A percentile compares a stretch with the other conserved stretches of the same genome.
phyloP scores from a whole-genome alignment of 192 early-diverging fungal species.

The Linnemannia schmuckeri region DNA sequence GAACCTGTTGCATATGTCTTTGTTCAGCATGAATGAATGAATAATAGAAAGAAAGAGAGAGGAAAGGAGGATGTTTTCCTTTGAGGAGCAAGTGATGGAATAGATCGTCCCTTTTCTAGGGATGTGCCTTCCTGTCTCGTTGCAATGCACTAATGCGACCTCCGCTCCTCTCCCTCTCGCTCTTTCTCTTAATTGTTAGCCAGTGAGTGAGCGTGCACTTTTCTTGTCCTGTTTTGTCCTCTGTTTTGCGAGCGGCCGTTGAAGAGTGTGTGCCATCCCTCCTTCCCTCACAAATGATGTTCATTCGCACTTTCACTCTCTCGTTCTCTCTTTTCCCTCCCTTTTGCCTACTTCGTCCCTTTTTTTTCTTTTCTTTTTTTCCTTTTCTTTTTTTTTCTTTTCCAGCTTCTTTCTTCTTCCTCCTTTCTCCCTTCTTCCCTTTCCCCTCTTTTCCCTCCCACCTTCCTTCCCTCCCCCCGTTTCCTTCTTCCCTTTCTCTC shows the following conservation, averaged over 20 bases:
- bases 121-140: too few species aligned
- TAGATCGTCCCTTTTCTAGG: too few species aligned
- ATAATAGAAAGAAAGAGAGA: background rate
- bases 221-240: background rate
- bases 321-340: too few species aligned
- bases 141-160: too few species aligned
- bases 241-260: background rate
- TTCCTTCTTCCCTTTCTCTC: conserved; percentile 1
- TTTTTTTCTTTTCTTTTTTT: background rate
- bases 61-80: too few species aligned
- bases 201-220: background rate
- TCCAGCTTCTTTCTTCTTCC: background rate
- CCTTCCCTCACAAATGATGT: background rate
- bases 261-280: background rate
- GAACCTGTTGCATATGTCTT: too few species aligned
- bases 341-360: background rate
- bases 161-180: too few species aligned
- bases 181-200: too few species aligned
- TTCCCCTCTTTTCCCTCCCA: background rate
- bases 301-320: too few species aligned
- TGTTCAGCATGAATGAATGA: too few species aligned
- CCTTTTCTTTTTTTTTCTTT: background rate
- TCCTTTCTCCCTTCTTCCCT: background rate
- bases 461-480: background rate
- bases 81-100: too few species aligned